phyloP scores from a whole-genome alignment of 352 stramenopile species.

The Phytopythium aichiense region DNA sequence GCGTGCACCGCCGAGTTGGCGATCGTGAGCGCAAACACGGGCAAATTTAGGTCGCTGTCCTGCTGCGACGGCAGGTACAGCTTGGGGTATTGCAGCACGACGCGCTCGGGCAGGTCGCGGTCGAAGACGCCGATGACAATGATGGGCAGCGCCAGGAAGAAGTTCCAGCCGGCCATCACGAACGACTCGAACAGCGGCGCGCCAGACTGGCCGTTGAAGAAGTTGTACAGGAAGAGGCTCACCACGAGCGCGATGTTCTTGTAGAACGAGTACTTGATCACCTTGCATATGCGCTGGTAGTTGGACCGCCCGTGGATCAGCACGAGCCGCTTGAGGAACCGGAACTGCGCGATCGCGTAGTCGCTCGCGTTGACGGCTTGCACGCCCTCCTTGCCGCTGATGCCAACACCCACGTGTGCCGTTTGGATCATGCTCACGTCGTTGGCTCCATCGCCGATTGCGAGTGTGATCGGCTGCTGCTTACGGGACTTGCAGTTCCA shows the following conservation, averaged over 20 bases:
- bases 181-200: conserved; percentile 76
- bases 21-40: conserved; percentile 49
- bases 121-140: conserved; percentile 75
- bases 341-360: conserved; percentile 95
- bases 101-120: conserved; percentile 48
- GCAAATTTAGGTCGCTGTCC: conserved; percentile 64
- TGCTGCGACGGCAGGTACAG: conserved; percentile 43
- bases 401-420: conserved; percentile 96
- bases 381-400: conserved; percentile 96
- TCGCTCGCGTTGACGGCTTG: conserved; percentile 96
- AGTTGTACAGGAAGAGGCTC: conserved; percentile 89
- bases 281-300: conserved; percentile 93
- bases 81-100: conserved; percentile 46
- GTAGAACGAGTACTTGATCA: conserved; percentile 98
- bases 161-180: conserved; percentile 76
- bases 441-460: conserved; percentile 98
- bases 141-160: conserved; percentile 91
- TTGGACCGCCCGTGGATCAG: conserved; percentile 97
- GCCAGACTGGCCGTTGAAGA: conserved; percentile 92
- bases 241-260: conserved; percentile 97
- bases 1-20: conserved; percentile 45
- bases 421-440: conserved; percentile 99
- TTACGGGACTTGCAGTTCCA: conserved; percentile 4
- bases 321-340: conserved; percentile 91
- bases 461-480: conserved; percentile 85